Evolutionary conservation across 306 rosid species (phyloP).

Genomic region (Hippophae tibetana): DNA sequence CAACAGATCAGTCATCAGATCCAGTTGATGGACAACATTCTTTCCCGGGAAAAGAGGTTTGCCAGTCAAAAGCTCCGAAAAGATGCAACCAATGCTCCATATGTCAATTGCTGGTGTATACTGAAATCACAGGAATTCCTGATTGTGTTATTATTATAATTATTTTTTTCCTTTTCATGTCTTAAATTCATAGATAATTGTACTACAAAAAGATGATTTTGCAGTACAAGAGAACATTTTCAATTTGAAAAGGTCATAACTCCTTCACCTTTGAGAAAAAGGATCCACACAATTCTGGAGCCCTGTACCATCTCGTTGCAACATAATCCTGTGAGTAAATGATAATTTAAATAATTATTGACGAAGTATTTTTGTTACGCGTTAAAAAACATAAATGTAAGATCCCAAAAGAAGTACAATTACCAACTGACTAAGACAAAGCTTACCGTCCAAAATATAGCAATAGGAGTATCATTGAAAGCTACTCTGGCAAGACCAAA

Average conservation of each 20-base stretch:
- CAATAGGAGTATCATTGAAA: constrained; percentile 94
- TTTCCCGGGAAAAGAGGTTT: constrained; percentile 98
- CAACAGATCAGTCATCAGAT: constrained; percentile 89
- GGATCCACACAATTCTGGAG: constrained; percentile 98
- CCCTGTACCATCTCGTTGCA: constrained; percentile 99
- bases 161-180: not conserved
- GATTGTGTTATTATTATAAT: not conserved
- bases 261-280: constrained; percentile 85
- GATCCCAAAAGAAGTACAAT: not conserved
- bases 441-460: constrained; percentile 98
- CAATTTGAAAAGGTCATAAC: not conserved
- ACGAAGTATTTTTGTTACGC: not conserved
- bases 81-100: constrained; percentile 99
- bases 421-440: constrained; percentile 1
- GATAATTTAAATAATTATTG: constrained; percentile 17
- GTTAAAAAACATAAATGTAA: not conserved
- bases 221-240: not conserved
- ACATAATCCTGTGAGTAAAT: constrained; percentile 66
- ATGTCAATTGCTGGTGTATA: constrained; percentile 98
- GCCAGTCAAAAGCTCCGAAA: constrained; percentile 92
- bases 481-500: constrained; percentile 99
- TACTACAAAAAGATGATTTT: not conserved
- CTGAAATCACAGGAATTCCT: constrained; percentile 30
- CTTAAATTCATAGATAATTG: not conserved
- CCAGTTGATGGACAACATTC: constrained; percentile 95